Conservation (phyloP, 2,329 filamentous ascomycete species). For the Alternaria angustiovoidea region DNA sequence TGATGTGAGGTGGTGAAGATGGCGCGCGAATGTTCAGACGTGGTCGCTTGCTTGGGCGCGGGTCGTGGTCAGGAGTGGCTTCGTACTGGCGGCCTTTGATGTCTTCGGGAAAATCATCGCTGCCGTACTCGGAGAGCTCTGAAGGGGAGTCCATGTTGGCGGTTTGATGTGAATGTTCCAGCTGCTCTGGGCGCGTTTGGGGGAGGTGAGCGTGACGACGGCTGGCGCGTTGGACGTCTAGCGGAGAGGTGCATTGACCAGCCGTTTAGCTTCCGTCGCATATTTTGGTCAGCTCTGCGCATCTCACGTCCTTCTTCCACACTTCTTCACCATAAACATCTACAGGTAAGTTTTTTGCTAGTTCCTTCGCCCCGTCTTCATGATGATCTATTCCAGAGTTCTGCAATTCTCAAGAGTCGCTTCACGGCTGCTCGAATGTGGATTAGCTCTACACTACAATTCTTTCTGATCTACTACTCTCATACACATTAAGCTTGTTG, state of each 20-base stretch:
- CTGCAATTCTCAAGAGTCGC: conserved; percentile 59
- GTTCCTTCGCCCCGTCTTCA: conserved; percentile 4
- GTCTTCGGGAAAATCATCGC: conserved; percentile 69
- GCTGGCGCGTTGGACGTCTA: conserved; percentile 14
- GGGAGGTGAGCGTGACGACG: conserved; percentile 16
- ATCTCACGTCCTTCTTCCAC: not conserved
- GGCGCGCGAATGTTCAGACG: conserved; percentile 47
- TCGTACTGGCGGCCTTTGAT: conserved; percentile 59
- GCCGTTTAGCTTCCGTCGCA: conserved; percentile 19
- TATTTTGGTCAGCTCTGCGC: conserved; percentile 8
- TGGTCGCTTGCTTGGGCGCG: conserved; percentile 51
- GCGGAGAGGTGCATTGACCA: conserved; percentile 19
- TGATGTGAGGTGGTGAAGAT: conserved; percentile 42
- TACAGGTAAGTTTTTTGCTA: conserved; percentile 20
- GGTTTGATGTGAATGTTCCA: not conserved
- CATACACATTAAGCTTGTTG: not conserved
- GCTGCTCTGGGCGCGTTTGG: conserved; percentile 8
- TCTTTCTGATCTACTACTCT: conserved; percentile 53
- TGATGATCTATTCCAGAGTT: conserved; percentile 59
- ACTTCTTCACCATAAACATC: conserved; percentile 3
- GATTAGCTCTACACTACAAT: conserved; percentile 57
- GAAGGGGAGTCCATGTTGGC: conserved; percentile 63
- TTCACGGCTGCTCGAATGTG: conserved; percentile 49
- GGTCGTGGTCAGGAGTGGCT: conserved; percentile 54
- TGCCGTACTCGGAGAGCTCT: conserved; percentile 70